Evolutionary conservation across 129 eudicot species (phyloP).

Genomic region (Lactuca sativa): DNA sequence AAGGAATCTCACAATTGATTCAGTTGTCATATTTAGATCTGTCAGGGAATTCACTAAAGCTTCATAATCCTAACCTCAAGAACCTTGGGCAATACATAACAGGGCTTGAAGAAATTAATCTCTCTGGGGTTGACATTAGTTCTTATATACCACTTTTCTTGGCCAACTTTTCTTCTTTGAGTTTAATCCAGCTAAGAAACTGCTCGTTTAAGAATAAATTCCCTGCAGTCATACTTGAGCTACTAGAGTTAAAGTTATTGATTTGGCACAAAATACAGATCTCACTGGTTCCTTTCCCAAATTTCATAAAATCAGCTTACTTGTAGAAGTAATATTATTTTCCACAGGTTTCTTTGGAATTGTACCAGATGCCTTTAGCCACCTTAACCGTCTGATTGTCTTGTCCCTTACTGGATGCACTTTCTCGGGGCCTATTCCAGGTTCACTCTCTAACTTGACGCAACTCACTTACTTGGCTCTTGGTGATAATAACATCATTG

Average conservation of each 20-base stretch:
- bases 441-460: slow-evolving; percentile 22
- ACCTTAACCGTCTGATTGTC: not conserved
- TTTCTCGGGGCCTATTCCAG: slow-evolving; percentile 17
- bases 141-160: slow-evolving; percentile 22
- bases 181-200: not conserved
- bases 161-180: slow-evolving; percentile 26
- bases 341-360: slow-evolving; percentile 30
- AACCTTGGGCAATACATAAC: slow-evolving; percentile 22
- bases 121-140: slow-evolving; percentile 20
- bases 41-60: slow-evolving; percentile 8
- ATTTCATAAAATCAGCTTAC: slow-evolving; percentile 20
- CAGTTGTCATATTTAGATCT: slow-evolving; percentile 25
- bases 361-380: slow-evolving; percentile 29
- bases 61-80: not conserved
- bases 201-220: slow-evolving; percentile 20
- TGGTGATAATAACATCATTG: not conserved
- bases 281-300: slow-evolving; percentile 34
- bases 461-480: not conserved
- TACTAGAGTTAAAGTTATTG: slow-evolving; percentile 24
- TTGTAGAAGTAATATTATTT: not conserved
- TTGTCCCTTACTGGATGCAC: not conserved
- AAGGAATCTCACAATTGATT: slow-evolving; percentile 11
- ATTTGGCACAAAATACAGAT: not conserved
- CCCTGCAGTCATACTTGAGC: slow-evolving; percentile 21
- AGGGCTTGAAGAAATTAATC: slow-evolving; percentile 25